Percentiles rank a stretch among this genome's conserved stretches.
Evolutionary conservation across 2,329 filamentous ascomycete species (phyloP).

Genomic region (Microdochium trichocladiopsis): DNA sequence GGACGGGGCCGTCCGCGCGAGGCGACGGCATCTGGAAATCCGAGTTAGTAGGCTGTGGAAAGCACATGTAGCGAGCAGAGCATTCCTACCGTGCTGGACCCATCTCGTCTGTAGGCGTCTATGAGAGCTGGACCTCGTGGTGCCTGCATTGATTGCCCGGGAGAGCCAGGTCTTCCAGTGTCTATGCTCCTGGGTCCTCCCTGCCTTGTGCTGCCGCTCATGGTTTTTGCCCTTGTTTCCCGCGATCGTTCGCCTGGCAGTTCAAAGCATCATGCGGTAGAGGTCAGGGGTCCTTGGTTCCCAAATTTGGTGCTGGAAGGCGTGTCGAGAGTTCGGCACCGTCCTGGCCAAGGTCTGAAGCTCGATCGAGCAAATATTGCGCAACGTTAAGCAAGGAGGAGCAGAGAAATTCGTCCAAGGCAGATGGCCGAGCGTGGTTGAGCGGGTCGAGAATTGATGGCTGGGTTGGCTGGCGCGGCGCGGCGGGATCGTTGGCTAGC

Average conservation of each 20-base stretch:
- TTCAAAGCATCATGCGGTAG: neutral
- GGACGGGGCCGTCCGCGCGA: conserved; percentile 45
- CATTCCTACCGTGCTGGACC: conserved; percentile 49
- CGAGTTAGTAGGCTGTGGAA: conserved; percentile 6
- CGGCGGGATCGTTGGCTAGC: too few relatives aligned
- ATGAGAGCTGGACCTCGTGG: conserved; percentile 43
- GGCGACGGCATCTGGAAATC: conserved; percentile 39
- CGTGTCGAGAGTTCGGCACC: neutral
- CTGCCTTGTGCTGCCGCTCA: conserved; percentile 1
- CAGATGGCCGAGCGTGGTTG: too few relatives aligned
- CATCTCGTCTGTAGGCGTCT: conserved; percentile 52
- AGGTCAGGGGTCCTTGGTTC: neutral
- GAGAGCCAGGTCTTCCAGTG: conserved; percentile 17
- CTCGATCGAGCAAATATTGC: neutral
- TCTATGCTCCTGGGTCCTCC: conserved; percentile 28
- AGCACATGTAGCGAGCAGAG: neutral
- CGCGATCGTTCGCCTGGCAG: neutral
- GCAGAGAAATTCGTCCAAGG: neutral
- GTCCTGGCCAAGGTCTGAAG: neutral
- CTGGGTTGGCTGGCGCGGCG: too few relatives aligned
- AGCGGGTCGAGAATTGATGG: neutral
- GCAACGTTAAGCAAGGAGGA: neutral
- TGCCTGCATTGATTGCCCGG: conserved; percentile 19
- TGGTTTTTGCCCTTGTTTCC: neutral
- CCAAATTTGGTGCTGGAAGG: neutral